Evolutionary conservation across 306 rosid species (phyloP).

Genomic region (Dalbergia oliveri): DNA sequence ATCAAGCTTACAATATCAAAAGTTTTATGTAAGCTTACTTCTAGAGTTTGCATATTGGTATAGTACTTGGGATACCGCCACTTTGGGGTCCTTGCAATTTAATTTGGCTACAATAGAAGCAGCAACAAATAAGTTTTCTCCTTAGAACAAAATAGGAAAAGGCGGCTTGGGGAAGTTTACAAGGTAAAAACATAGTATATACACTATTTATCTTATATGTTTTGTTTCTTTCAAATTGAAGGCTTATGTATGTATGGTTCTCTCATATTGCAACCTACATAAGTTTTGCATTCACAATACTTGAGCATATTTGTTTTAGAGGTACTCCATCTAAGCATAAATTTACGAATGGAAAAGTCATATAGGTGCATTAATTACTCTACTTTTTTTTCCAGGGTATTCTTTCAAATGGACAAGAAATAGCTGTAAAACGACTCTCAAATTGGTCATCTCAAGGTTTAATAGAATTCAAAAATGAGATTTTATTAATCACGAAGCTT

Average conservation of each 20-base stretch:
- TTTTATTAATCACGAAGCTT: slow-evolving; percentile 8
- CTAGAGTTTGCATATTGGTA: not conserved
- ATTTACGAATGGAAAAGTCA: too few species aligned
- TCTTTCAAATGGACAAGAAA: not conserved
- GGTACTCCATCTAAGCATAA: not conserved
- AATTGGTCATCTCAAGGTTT: not conserved
- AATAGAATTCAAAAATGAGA: not conserved
- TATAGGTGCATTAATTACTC: not conserved
- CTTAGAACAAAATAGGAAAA: not conserved
- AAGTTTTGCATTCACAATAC: not conserved
- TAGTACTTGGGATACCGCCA: slow-evolving; percentile 4
- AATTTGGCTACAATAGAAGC: slow-evolving; percentile 24
- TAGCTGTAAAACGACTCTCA: slow-evolving; percentile 11
- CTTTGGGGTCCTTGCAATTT: slow-evolving; percentile 27
- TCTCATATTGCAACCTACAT: not conserved
- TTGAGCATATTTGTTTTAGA: not conserved
- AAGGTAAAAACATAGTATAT: slow-evolving; percentile 9
- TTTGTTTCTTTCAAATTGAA: too few species aligned
- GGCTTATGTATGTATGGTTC: not conserved
- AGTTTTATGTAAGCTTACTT: not conserved
- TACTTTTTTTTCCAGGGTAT: not conserved
- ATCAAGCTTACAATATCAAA: too few species aligned
- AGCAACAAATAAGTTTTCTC: not conserved
- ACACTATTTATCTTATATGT: too few species aligned
- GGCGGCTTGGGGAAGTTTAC: slow-evolving; percentile 41